phyloP scores from a whole-genome alignment of 1,139 yeast species.

The Saccharomyces hybrid region DNA sequence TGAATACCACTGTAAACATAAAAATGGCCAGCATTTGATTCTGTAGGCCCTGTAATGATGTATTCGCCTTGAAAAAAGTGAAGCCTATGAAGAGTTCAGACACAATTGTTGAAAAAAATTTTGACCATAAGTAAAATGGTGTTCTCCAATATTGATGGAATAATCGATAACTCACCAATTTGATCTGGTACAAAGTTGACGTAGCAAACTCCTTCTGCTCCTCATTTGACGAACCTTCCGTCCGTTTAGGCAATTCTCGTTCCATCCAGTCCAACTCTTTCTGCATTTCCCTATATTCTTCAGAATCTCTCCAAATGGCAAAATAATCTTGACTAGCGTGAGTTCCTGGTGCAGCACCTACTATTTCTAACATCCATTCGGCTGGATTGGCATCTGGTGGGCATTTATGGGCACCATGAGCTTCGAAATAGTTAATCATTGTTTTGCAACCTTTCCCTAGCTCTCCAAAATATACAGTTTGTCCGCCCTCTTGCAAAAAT shows the following conservation, averaged over 20 bases:
- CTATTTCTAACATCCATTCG: constrained; percentile 71
- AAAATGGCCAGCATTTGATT: constrained; percentile 60
- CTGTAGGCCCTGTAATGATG: constrained; percentile 49
- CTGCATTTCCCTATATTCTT: constrained; percentile 41
- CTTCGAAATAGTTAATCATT: constrained; percentile 58
- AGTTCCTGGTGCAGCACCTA: constrained; percentile 74
- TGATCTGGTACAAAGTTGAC: constrained; percentile 40
- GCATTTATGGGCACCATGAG: constrained; percentile 55
- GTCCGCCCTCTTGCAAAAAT: constrained; percentile 64
- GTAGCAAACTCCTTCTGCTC: constrained; percentile 36
- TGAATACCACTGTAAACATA: constrained; percentile 50
- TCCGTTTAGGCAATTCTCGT: constrained; percentile 32
- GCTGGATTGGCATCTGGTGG: constrained; percentile 66
- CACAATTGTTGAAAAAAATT: constrained; percentile 39
- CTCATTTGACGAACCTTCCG: constrained; percentile 29
- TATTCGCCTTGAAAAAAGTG: constrained; percentile 61
- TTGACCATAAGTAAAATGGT: constrained; percentile 49
- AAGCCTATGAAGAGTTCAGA: constrained; percentile 62
- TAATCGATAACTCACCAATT: constrained; percentile 46
- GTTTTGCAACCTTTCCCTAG: constrained; percentile 54
- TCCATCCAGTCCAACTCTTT: constrained; percentile 40
- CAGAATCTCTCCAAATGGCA: constrained; percentile 54
- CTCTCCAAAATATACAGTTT: constrained; percentile 73
- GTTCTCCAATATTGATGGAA: constrained; percentile 54
- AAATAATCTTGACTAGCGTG: constrained; percentile 53